phyloP scores from a whole-genome alignment of 2,329 filamentous ascomycete genomes.

The Ophiostoma perfectum region DNA sequence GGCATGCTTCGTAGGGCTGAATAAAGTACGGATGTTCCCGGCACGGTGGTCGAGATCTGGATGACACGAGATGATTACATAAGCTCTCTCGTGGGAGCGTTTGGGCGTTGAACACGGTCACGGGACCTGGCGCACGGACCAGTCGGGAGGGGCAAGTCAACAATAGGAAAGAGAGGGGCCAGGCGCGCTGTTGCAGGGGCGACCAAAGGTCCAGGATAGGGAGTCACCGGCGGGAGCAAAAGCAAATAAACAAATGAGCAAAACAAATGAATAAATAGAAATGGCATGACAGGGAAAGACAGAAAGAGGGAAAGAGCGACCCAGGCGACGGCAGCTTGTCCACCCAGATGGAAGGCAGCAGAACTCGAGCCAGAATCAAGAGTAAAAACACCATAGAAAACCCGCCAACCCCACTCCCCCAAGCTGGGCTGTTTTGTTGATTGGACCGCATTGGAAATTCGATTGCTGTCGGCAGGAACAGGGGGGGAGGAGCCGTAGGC shows the following conservation, averaged over 20 bases:
- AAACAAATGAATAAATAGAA: slow-evolving; percentile 19
- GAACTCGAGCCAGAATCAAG: neutral
- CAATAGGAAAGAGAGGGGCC: slow-evolving; percentile 7
- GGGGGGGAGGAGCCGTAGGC: slow-evolving; percentile 5
- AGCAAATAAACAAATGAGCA: slow-evolving; percentile 2
- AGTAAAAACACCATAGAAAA: slow-evolving; percentile 3
- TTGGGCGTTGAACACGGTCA: slow-evolving; percentile 1
- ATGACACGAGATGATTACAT: neutral
- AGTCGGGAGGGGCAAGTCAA: slow-evolving; percentile 15
- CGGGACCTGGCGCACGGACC: slow-evolving; percentile 18
- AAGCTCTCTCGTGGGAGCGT: neutral
- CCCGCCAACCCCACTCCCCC: slow-evolving; percentile 21
- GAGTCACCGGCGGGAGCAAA: neutral
- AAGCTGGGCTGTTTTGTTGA: slow-evolving; percentile 24
- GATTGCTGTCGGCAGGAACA: slow-evolving; percentile 12
- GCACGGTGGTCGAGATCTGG: neutral
- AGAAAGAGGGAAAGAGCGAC: slow-evolving; percentile 5
- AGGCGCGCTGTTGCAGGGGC: slow-evolving; percentile 18
- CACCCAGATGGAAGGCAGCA: slow-evolving; percentile 11
- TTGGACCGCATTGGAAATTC: slow-evolving; percentile 22
- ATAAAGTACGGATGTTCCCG: neutral
- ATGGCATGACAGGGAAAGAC: slow-evolving; percentile 6
- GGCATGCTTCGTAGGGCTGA: neutral
- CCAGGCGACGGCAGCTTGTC: neutral
- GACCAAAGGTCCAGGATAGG: slow-evolving; percentile 10